Evolutionary conservation across 495 filamentous ascomycete species (phyloP).

Genomic region (Gamarada debralockiae): DNA sequence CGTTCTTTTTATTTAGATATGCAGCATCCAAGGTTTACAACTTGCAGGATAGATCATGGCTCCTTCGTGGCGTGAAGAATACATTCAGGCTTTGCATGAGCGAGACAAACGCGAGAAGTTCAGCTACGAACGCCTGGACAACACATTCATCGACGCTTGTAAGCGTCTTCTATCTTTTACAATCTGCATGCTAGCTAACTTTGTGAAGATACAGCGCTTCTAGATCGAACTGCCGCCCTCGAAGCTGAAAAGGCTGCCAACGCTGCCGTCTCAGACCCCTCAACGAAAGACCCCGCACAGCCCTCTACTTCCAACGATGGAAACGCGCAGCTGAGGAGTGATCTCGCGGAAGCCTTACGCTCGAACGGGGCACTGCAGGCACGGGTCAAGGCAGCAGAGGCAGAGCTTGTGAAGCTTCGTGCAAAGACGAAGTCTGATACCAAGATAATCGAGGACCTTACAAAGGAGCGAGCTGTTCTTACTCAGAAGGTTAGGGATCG

Average conservation of each 20-base stretch:
- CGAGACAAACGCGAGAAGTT: slow-evolving; percentile 57
- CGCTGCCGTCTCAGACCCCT: slow-evolving; percentile 25
- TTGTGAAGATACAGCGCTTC: slow-evolving; percentile 59
- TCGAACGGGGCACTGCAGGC: slow-evolving; percentile 62
- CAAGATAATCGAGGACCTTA: slow-evolving; percentile 56
- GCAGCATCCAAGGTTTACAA: not conserved
- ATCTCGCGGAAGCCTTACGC: slow-evolving; percentile 72
- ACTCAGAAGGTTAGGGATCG: slow-evolving; percentile 65
- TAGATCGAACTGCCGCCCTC: slow-evolving; percentile 58
- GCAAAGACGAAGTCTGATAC: slow-evolving; percentile 49
- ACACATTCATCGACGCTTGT: slow-evolving; percentile 56
- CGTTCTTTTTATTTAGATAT: not conserved
- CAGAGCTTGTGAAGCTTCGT: slow-evolving; percentile 57
- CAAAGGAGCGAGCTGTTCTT: slow-evolving; percentile 57
- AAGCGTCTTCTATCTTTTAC: slow-evolving; percentile 20
- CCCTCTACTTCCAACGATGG: slow-evolving; percentile 30
- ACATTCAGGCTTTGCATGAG: slow-evolving; percentile 46
- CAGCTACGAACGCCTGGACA: slow-evolving; percentile 29
- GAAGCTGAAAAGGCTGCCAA: slow-evolving; percentile 45
- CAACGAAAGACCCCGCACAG: slow-evolving; percentile 16
- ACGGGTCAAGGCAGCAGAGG: slow-evolving; percentile 52
- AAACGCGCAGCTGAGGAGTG: slow-evolving; percentile 49
- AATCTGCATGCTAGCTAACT: slow-evolving; percentile 4
- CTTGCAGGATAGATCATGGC: not conserved
- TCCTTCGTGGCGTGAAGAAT: slow-evolving; percentile 52